Evolutionary conservation across 2,329 filamentous ascomycete genomes (phyloP).

Genomic region (Pseudogymnoascus verrucosus): DNA sequence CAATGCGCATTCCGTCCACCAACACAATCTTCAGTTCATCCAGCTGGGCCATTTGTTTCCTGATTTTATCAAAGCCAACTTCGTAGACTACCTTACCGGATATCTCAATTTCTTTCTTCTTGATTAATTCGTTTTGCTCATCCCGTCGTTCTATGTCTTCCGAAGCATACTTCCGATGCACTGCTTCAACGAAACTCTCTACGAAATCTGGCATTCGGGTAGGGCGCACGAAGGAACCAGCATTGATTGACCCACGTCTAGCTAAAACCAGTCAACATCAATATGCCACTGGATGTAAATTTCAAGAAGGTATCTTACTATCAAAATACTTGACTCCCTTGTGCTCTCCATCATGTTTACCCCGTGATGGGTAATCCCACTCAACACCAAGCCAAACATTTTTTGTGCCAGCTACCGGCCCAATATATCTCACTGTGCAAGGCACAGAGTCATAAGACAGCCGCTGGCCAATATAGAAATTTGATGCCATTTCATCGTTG

Average conservation of each 20-base stretch:
- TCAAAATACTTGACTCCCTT: conserved; percentile 72
- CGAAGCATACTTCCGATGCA: conserved; percentile 76
- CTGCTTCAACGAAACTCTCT: conserved; percentile 68
- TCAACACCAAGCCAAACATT: conserved; percentile 86
- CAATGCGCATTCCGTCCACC: conserved; percentile 67
- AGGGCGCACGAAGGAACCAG: conserved; percentile 82
- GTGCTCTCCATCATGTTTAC: conserved; percentile 85
- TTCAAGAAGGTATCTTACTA: conserved; percentile 48
- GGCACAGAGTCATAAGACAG: conserved; percentile 68
- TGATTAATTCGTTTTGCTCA: conserved; percentile 17
- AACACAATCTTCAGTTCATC: conserved; percentile 73
- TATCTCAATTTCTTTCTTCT: conserved; percentile 52
- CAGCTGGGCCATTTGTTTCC: conserved; percentile 67
- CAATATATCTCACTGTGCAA: conserved; percentile 81
- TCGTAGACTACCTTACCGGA: conserved; percentile 86
- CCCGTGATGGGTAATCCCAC: conserved; percentile 82
- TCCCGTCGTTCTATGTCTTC: conserved; percentile 34
- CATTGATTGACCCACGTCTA: conserved; percentile 54
- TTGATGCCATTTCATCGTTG: conserved; percentile 15
- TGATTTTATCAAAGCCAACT: conserved; percentile 90
- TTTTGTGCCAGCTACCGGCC: conserved; percentile 66
- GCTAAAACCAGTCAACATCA: conserved; percentile 32
- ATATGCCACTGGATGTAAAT: not conserved
- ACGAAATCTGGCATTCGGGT: conserved; percentile 59
- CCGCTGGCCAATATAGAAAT: conserved; percentile 57